phyloP scores from a whole-genome alignment of 2,329 filamentous ascomycete genomes.

The Esteya vermicola region DNA sequence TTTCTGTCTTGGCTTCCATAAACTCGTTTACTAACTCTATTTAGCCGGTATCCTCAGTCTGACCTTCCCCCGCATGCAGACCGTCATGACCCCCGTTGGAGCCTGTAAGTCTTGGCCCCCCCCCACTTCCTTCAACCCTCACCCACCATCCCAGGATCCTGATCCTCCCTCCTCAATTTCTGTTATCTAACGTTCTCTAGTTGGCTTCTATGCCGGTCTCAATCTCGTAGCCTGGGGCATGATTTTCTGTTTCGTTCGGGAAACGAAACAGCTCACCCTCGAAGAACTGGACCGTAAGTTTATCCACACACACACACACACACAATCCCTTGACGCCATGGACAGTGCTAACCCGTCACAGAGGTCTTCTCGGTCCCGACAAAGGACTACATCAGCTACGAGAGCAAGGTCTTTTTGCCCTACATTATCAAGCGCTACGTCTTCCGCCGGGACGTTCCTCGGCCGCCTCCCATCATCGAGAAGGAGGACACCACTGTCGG shows the following conservation, averaged over 20 bases:
- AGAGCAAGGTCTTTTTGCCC: conserved; percentile 39
- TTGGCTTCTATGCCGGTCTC: conserved; percentile 40
- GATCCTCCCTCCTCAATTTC: too few species aligned
- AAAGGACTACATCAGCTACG: conserved; percentile 39
- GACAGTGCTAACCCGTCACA: conserved; percentile 25
- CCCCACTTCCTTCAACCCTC: too few species aligned
- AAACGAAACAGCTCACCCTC: conserved; percentile 44
- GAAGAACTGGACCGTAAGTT: conserved; percentile 45
- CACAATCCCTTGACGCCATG: too few species aligned
- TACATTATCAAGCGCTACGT: conserved; percentile 25
- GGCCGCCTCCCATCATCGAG: conserved; percentile 1
- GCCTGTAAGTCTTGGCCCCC: too few species aligned
- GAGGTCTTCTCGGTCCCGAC: conserved; percentile 49
- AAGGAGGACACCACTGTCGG: neutral
- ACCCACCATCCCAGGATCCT: too few species aligned
- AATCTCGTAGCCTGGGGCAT: conserved; percentile 42
- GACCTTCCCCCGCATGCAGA: conserved; percentile 45
- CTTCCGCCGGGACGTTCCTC: neutral
- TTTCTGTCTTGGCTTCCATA: too few species aligned
- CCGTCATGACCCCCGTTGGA: conserved; percentile 12
- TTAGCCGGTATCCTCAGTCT: conserved; percentile 48
- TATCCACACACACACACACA: too few species aligned
- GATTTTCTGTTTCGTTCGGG: conserved; percentile 43
- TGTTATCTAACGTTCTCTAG: neutral
- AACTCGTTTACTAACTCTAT: conserved; percentile 14